Evolutionary conservation across 805 yeast genomes (phyloP).

Genomic region (Cyberlindnera euphorbiae): DNA sequence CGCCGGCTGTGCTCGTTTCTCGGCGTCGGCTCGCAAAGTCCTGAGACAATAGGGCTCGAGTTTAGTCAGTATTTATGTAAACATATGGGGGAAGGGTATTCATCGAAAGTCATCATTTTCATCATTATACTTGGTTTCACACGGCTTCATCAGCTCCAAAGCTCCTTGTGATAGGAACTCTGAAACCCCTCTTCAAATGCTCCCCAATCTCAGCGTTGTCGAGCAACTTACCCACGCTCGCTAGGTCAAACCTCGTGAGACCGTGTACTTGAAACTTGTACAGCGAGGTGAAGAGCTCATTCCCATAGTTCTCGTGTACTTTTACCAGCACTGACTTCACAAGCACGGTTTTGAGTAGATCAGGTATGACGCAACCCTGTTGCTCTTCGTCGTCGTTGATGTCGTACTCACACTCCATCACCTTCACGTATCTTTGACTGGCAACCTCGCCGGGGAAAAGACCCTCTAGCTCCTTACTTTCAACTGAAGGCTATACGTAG

Average conservation of each 20-base stretch:
- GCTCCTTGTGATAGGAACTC: slow-evolving; percentile 4
- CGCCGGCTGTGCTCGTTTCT: too few relatives aligned
- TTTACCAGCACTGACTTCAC: slow-evolving; percentile 30
- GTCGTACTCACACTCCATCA: slow-evolving; percentile 11
- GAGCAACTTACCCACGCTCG: slow-evolving; percentile 14
- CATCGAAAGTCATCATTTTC: too few relatives aligned
- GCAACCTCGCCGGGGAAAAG: not conserved
- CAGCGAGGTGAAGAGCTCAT: slow-evolving; percentile 31
- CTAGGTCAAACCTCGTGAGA: slow-evolving; percentile 32
- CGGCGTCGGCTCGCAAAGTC: too few relatives aligned
- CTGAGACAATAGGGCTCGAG: too few relatives aligned
- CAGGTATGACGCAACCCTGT: slow-evolving; percentile 25
- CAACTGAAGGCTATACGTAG: slow-evolving; percentile 20
- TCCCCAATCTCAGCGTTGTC: slow-evolving; percentile 16
- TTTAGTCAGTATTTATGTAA: too few relatives aligned
- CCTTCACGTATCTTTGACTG: slow-evolving; percentile 6
- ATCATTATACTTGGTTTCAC: too few relatives aligned
- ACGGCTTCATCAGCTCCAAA: too few relatives aligned
- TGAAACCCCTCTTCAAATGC: slow-evolving; percentile 11
- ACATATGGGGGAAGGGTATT: too few relatives aligned
- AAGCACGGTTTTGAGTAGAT: slow-evolving; percentile 28
- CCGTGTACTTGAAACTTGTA: slow-evolving; percentile 40
- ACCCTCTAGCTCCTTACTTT: too few relatives aligned
- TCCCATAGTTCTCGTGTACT: slow-evolving; percentile 33
- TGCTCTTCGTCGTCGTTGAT: slow-evolving; percentile 22